Evolutionary conservation across 2,329 filamentous ascomycete species (phyloP).

Genomic region (Fusarium ambrosium): DNA sequence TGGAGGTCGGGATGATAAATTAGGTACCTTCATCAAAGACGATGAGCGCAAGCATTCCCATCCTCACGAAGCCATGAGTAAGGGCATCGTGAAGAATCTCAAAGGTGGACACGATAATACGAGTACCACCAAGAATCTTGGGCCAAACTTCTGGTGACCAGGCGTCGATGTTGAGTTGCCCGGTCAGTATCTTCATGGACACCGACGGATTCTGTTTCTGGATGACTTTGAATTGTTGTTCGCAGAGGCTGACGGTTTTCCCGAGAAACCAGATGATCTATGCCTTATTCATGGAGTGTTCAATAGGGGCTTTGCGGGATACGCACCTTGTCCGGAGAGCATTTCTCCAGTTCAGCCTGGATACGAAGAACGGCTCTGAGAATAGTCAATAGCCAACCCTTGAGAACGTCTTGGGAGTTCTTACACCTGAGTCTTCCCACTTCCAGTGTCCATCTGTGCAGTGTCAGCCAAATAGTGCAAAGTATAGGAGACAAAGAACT

Average conservation of each 20-base stretch:
- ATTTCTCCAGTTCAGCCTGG: conserved; percentile 71
- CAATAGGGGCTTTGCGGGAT: conserved; percentile 46
- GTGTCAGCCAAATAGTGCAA: conserved; percentile 8
- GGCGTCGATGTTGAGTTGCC: conserved; percentile 76
- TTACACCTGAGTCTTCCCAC: conserved; percentile 83
- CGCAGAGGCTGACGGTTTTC: conserved; percentile 76
- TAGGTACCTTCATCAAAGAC: conserved; percentile 85
- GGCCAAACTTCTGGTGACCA: conserved; percentile 82
- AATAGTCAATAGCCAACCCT: conserved; percentile 33
- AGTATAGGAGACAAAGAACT: conserved; percentile 38
- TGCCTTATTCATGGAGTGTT: conserved; percentile 26
- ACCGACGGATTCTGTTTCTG: conserved; percentile 70
- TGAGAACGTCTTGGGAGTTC: conserved; percentile 39
- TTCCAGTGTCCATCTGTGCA: conserved; percentile 83
- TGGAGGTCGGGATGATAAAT: not conserved
- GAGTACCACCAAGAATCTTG: conserved; percentile 71
- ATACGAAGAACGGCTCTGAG: conserved; percentile 77
- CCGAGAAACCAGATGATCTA: conserved; percentile 80
- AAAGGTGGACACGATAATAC: conserved; percentile 83
- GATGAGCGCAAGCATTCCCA: conserved; percentile 74
- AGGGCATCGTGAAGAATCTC: conserved; percentile 82
- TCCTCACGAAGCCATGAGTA: conserved; percentile 77
- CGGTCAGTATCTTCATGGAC: conserved; percentile 73
- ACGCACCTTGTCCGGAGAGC: conserved; percentile 70
- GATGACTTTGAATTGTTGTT: conserved; percentile 75